Evolutionary conservation across 352 stramenopile species (phyloP), one percentile per base, ranked within the genome.

Genomic region (Saprolegnia diclina): DNA sequence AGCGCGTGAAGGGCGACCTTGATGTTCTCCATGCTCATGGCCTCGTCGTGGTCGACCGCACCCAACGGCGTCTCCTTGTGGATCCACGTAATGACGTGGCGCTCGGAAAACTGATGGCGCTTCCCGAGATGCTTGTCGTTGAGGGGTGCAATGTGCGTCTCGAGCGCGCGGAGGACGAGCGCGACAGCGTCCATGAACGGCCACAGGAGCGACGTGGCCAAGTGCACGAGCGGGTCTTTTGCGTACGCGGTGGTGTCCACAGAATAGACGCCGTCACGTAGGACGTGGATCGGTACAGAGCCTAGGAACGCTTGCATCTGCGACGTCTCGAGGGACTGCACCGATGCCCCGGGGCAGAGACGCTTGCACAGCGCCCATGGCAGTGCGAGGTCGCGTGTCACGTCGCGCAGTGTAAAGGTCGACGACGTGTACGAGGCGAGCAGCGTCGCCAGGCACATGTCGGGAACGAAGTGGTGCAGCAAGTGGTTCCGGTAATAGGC

Each of bases 401-500:
- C 70, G 0, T 66, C 65, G 13, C 76, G 45, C 29, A 89, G 42
- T 56, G 11, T 56, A 65, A 24, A 74, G 45, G 1, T 40, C 37
- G 0, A 44, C 55, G 5, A 19, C 67, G 26, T 64, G 45, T 5
- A 42, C 46, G 0, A 66, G 1, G 16, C 38, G 57, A 21, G 26
- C 55, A 68, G 32, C 32, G 42, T 10, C 5, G 19, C 29, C 9
- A 24, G 18, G 71, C 18, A 81, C 74, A 91, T 89, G 35, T 95
- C 85, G 0, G 76, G 80, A 6, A 93, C 48, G 38, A 96, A 94
- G 52, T 90, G 71, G 64, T 94, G 83, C 0, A 94, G 72, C 61
- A 95, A 65, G 44, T 94, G 85, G 65, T 96, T 96, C 5, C 88
- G 84, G 71, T 94, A 94, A 65, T 92, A 96, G 5, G 77, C 81